Evolutionary conservation across 371 early-diverging fungal genomes (phyloP).

Genomic region (Syncephalastrum racemosum): DNA sequence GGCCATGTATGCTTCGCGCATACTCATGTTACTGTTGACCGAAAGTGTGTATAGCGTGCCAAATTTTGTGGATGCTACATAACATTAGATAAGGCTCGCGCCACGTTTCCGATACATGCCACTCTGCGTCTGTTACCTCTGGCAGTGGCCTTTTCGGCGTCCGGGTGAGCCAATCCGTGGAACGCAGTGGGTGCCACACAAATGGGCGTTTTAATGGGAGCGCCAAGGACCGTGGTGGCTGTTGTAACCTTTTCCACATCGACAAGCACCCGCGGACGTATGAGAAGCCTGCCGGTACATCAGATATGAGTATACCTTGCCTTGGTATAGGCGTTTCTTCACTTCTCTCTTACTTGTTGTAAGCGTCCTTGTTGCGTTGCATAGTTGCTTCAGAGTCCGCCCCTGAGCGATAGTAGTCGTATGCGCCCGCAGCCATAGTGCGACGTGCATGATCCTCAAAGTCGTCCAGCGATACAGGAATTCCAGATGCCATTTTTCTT

Average conservation of each 20-base stretch:
- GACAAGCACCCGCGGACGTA: conserved; percentile 25
- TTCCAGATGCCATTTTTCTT: too few relatives aligned
- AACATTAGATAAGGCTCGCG: background rate
- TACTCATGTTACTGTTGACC: conserved; percentile 47
- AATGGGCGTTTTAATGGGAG: conserved; percentile 21
- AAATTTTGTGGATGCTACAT: conserved; percentile 20
- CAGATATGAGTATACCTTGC: too few relatives aligned
- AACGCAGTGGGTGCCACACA: conserved; percentile 37
- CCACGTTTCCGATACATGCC: background rate
- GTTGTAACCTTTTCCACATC: conserved; percentile 24
- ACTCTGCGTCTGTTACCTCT: conserved; percentile 17
- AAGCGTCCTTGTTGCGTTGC: conserved; percentile 20
- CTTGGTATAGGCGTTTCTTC: background rate
- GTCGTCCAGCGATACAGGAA: conserved; percentile 24
- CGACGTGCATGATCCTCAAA: conserved; percentile 20
- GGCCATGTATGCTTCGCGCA: conserved; percentile 50
- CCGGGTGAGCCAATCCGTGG: conserved; percentile 62
- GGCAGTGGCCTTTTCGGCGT: conserved; percentile 58
- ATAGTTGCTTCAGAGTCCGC: conserved; percentile 19
- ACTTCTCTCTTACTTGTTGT: conserved; percentile 16
- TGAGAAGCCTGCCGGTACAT: conserved; percentile 11
- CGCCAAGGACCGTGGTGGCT: conserved; percentile 21
- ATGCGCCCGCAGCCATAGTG: conserved; percentile 12
- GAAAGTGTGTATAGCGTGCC: conserved; percentile 47
- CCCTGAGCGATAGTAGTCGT: conserved; percentile 21